phyloP scores from a whole-genome alignment of 2,329 filamentous ascomycete genomes.

The Neofusicoccum laricinum region DNA sequence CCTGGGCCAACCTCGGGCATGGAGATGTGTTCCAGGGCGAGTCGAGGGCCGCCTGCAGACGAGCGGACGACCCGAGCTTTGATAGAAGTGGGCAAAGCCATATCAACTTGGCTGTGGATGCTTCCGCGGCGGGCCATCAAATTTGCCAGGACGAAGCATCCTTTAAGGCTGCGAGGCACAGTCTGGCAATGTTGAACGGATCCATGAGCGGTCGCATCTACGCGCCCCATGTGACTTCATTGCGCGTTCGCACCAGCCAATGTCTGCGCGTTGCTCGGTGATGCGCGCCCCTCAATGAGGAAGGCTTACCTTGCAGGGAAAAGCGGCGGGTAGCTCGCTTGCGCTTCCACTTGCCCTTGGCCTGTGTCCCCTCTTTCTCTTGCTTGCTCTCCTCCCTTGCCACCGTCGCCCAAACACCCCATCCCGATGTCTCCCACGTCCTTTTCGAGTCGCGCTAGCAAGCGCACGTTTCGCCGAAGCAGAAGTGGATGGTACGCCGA shows the following conservation, averaged over 20 bases:
- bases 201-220: too few relatives aligned
- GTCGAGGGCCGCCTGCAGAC: neutral
- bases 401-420: neutral
- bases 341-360: neutral
- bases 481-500: neutral
- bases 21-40: neutral
- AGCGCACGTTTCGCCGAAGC: neutral
- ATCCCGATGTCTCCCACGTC: neutral
- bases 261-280: neutral
- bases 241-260: too few relatives aligned
- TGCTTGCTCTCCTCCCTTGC: neutral
- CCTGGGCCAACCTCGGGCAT: neutral
- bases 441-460: neutral
- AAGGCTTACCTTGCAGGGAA: neutral
- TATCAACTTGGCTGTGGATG: neutral
- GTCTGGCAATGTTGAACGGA: too few relatives aligned
- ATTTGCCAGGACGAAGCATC: too few relatives aligned
- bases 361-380: neutral
- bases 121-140: too few relatives aligned
- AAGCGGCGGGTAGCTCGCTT: neutral
- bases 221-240: too few relatives aligned
- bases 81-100: neutral
- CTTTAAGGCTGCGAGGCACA: too few relatives aligned
- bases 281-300: neutral
- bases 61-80: neutral